Evolutionary conservation across 306 rosid genomes (phyloP).

Genomic region (Delonix regia): DNA sequence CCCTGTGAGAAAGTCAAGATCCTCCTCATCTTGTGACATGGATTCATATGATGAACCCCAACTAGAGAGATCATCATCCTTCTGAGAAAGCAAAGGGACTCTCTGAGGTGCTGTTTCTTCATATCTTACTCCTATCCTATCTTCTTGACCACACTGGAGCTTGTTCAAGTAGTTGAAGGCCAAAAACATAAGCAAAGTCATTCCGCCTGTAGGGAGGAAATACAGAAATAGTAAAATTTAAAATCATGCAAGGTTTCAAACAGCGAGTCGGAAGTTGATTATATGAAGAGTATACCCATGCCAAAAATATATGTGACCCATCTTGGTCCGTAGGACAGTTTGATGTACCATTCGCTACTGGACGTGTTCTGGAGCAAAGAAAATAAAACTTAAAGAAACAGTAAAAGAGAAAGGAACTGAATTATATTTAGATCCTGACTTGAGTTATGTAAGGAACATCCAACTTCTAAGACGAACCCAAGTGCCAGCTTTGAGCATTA

Average conservation of each 20-base stretch:
- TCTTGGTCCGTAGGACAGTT: slow-evolving; percentile 83
- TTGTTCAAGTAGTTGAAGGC: slow-evolving; percentile 60
- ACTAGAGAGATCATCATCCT: slow-evolving; percentile 85
- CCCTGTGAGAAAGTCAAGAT: slow-evolving; percentile 51
- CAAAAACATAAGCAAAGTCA: slow-evolving; percentile 64
- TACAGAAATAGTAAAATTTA: slow-evolving; percentile 29
- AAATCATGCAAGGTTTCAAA: slow-evolving; percentile 31
- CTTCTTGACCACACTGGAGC: slow-evolving; percentile 47
- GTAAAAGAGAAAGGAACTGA: slow-evolving; percentile 11
- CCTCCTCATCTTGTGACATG: slow-evolving; percentile 68
- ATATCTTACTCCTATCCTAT: slow-evolving; percentile 31
- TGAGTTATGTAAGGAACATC: not conserved
- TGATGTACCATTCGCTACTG: slow-evolving; percentile 55
- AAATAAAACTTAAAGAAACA: slow-evolving; percentile 19
- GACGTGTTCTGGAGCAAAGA: slow-evolving; percentile 55
- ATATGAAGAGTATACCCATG: slow-evolving; percentile 54
- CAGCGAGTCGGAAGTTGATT: not conserved
- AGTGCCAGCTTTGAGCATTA: slow-evolving; percentile 20
- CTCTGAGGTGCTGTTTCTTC: slow-evolving; percentile 49
- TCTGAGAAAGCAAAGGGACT: slow-evolving; percentile 59
- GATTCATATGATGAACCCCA: slow-evolving; percentile 88
- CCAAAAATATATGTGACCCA: slow-evolving; percentile 79
- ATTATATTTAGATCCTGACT: not conserved
- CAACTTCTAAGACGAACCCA: not conserved
- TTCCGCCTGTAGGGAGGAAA: slow-evolving; percentile 51